Conservation (phyloP, 768 basidiomycete species). For the Lactarius evosmus region DNA sequence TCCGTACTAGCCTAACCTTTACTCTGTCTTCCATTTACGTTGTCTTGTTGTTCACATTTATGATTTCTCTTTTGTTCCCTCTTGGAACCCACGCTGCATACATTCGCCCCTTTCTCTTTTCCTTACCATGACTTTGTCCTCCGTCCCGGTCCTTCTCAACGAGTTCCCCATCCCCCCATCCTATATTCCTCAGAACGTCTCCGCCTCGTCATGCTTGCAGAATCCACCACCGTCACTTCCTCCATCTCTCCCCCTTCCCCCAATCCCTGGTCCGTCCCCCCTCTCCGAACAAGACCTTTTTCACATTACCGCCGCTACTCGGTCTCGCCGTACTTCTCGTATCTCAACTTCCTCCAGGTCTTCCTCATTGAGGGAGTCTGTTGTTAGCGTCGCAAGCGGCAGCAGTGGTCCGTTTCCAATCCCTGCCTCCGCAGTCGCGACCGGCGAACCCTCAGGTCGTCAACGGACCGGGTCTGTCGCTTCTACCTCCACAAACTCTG, state of each 20-base stretch:
- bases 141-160: constrained; percentile 34
- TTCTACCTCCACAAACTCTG: constrained; percentile 29
- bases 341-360: constrained; percentile 32
- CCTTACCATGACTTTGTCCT: constrained; percentile 2
- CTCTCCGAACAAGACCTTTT: constrained; percentile 50
- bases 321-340: constrained; percentile 38
- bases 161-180: constrained; percentile 37
- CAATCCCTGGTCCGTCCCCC: constrained; percentile 60
- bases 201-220: constrained; percentile 3
- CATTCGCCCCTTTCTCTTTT: background rate
- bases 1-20: background rate
- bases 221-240: constrained; percentile 61
- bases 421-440: constrained; percentile 26
- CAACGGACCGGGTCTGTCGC: constrained; percentile 28
- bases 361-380: constrained; percentile 31
- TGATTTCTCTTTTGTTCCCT: constrained; percentile 1
- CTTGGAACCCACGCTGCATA: constrained; percentile 9
- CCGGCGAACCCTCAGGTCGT: constrained; percentile 1
- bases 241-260: constrained; percentile 58
- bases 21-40: background rate
- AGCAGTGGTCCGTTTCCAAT: constrained; percentile 28
- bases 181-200: constrained; percentile 33
- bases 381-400: constrained; percentile 31
- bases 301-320: constrained; percentile 38
- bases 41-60: background rate